Conservation (phyloP, 208 protist genomes). For the Crithidia fasciculata region DNA sequence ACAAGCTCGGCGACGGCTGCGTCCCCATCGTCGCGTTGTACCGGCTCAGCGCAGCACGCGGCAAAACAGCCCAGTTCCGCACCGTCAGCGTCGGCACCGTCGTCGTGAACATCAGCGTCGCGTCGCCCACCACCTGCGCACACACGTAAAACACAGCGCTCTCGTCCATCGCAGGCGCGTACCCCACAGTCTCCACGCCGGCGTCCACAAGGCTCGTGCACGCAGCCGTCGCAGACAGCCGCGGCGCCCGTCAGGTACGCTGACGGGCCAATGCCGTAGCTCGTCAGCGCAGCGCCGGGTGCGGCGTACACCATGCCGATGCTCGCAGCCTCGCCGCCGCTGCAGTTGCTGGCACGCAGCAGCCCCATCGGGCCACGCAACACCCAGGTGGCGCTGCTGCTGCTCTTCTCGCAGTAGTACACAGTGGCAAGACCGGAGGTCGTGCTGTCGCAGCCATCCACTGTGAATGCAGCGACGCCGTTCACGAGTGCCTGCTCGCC, state of each 20-base stretch:
- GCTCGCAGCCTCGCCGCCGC: slow-evolving; percentile 31
- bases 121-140: slow-evolving; percentile 31
- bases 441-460: slow-evolving; percentile 42
- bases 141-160: slow-evolving; percentile 64
- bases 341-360: slow-evolving; percentile 47
- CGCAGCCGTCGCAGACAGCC: slow-evolving; percentile 38
- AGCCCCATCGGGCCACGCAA: slow-evolving; percentile 52
- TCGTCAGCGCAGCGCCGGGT: slow-evolving; percentile 38
- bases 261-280: slow-evolving; percentile 49
- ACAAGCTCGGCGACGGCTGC: slow-evolving; percentile 21
- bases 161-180: slow-evolving; percentile 48
- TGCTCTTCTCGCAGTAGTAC: slow-evolving; percentile 73
- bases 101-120: slow-evolving; percentile 58
- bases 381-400: slow-evolving; percentile 26
- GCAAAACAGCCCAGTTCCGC: slow-evolving; percentile 43
- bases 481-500: slow-evolving; percentile 20
- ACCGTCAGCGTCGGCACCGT: slow-evolving; percentile 50
- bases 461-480: slow-evolving; percentile 37
- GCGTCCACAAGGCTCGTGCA: slow-evolving; percentile 33
- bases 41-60: slow-evolving; percentile 45
- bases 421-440: slow-evolving; percentile 17
- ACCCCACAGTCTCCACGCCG: slow-evolving; percentile 36
- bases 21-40: slow-evolving; percentile 33
- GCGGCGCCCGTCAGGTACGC: slow-evolving; percentile 35
- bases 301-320: slow-evolving; percentile 38